Conservation (phyloP, 2,329 filamentous ascomycete genomes). For the Cercospora sp. region DNA sequence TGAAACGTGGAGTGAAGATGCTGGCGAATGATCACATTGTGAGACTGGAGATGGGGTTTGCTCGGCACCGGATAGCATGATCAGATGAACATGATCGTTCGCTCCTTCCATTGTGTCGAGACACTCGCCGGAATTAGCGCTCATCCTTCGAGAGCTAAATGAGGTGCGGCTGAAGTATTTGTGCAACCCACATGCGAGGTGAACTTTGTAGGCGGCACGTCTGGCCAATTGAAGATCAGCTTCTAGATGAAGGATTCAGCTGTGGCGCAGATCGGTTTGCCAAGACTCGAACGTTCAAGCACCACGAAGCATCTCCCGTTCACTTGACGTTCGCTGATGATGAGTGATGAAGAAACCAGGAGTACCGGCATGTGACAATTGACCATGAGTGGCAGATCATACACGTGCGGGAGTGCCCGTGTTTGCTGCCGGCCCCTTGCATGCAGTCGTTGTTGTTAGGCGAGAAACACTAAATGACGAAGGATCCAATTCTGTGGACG, state of each 20-base stretch:
- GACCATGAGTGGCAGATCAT: neutral
- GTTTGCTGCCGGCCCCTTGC: neutral
- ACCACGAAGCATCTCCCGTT: neutral
- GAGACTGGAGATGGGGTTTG: neutral
- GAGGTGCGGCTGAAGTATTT: neutral
- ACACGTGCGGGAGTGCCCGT: neutral
- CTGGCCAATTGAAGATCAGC: neutral
- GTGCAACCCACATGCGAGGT: neutral
- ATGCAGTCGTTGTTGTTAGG: neutral
- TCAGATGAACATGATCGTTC: neutral
- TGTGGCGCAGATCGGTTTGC: neutral
- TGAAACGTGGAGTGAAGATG: neutral
- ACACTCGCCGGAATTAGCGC: neutral
- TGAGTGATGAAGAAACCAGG: neutral
- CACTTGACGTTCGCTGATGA: neutral
- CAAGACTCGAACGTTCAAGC: neutral
- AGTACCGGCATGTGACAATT: neutral
- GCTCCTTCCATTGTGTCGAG: neutral
- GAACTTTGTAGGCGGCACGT: neutral
- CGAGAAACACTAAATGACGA: neutral
- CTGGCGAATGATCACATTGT: neutral
- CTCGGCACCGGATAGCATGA: neutral
- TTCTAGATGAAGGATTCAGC: neutral
- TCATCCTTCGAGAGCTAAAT: neutral
- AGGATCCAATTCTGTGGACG: conserved; percentile 6